Percentiles rank a stretch among this genome's conserved stretches.
Conservation (phyloP, 176 grass and related monocot species). For the Carex littledalei region DNA sequence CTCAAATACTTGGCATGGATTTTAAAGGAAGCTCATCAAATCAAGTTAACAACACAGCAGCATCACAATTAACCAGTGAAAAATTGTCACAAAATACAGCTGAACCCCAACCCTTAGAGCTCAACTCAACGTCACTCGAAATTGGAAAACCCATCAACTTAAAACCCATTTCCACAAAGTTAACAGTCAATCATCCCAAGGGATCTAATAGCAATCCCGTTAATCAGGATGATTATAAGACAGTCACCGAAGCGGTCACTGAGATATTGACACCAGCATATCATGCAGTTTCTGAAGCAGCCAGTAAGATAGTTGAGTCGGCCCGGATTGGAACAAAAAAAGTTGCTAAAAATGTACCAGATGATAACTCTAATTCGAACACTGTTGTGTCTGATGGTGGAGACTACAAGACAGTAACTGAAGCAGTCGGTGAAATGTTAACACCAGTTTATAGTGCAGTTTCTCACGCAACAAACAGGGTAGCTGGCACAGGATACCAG, state of each 20-base stretch:
- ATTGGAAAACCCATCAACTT: constrained; percentile 6
- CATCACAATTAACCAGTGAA: background rate
- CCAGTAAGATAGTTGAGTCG: constrained; percentile 27
- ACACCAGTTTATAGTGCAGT: constrained; percentile 7
- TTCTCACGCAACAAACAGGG: background rate
- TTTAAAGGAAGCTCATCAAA: background rate
- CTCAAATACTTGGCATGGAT: background rate
- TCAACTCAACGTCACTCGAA: background rate
- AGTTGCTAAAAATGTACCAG: background rate
- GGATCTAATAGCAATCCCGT: background rate
- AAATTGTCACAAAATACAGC: background rate
- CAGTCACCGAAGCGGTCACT: constrained; percentile 24
- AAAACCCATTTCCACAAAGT: constrained; percentile 7
- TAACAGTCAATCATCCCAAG: background rate
- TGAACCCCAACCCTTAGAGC: background rate
- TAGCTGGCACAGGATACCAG: background rate
- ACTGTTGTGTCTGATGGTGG: background rate
- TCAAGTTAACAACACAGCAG: background rate
- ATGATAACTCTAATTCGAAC: background rate
- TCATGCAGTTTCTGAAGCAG: constrained; percentile 25
- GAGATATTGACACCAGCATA: constrained; percentile 27
- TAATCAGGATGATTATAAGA: constrained; percentile 18
- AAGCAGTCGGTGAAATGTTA: constrained; percentile 3
- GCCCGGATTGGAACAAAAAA: constrained; percentile 11
- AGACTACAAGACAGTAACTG: constrained; percentile 14